Evolutionary conservation across 1,284 basidiomycete genomes (phyloP).

Genomic region (Leccinum subspadiceum): DNA sequence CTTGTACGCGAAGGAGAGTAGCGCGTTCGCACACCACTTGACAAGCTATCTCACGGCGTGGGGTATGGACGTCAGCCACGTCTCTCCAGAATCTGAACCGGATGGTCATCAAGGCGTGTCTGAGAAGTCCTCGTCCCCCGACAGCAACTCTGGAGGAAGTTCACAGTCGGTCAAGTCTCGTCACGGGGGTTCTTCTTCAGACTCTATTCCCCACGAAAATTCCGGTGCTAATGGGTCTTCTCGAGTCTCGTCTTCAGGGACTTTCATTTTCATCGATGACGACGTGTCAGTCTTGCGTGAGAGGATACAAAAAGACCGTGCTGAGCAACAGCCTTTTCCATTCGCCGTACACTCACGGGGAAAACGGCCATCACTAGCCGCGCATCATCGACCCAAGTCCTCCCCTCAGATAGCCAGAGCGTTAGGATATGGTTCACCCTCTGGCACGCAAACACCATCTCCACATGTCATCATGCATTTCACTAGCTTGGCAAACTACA

Average conservation of each 20-base stretch:
- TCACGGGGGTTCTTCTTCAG: conserved; percentile 22
- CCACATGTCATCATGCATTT: conserved; percentile 80
- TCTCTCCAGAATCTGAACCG: conserved; percentile 59
- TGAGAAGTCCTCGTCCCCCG: conserved; percentile 15
- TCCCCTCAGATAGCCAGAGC: conserved; percentile 70
- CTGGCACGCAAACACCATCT: conserved; percentile 31
- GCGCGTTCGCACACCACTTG: conserved; percentile 86
- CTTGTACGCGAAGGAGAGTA: conserved; percentile 78
- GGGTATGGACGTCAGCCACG: conserved; percentile 89
- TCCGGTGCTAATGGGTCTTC: conserved; percentile 22
- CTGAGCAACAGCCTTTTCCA: conserved; percentile 49
- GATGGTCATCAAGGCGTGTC: conserved; percentile 36
- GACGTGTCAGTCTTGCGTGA: conserved; percentile 74
- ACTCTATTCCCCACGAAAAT: conserved; percentile 21
- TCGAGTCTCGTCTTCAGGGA: conserved; percentile 32
- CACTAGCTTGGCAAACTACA: conserved; percentile 87
- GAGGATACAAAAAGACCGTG: conserved; percentile 62
- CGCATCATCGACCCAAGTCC: conserved; percentile 72
- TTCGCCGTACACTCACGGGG: conserved; percentile 41
- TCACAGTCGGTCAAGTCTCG: conserved; percentile 20
- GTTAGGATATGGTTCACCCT: conserved; percentile 37
- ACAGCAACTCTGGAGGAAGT: conserved; percentile 10
- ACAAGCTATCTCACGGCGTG: conserved; percentile 91
- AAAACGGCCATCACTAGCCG: conserved; percentile 75
- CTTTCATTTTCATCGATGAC: conserved; percentile 88